Base-by-base conservation (phyloP, 441 rosid genomes). In the Pelargonium fulgidum region DNA sequence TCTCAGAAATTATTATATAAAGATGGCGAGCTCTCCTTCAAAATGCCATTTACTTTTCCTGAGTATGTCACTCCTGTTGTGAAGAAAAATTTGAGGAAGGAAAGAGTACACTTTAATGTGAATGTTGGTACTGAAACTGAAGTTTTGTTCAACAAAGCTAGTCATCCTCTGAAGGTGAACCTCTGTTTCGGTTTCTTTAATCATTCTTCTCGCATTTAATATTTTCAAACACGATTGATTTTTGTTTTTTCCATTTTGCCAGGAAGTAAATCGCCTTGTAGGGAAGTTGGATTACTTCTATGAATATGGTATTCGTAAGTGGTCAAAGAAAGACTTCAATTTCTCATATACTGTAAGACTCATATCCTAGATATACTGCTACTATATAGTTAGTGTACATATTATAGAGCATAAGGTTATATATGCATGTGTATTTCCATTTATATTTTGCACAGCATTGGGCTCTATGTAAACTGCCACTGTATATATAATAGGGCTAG, bases 91-190 rank as follows among this genome's bases (percentile, higher is more conserved):
- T 79, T 90, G 0, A 95, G 84, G 70, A 90, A 81, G 62, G 97
- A 95, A 69, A 95, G 80, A 85, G 87, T 95, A 64, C 72, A 72
- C 59, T 75, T 95, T 82, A 92, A 82, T 81, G 88, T 90, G 73
- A 85, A 86, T 67, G 77, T 86, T 71, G 85, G 89, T 70, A 80
- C 82, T 63, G 93, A 82, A 71, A 77, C 82, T 58, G 93, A 87
- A 78, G 78, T 95, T 78, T 75, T 87, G 61, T 88, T 89, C 81
- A 86, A 87, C 79, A 77, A 81, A 12, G 82, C 86, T 33, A 91
- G 93, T 81, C 98, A 95, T 83, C 97, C 85, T 36, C 73, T 95
- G 65, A 88, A 95, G 99, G 99, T 65, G 16, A 59, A 59, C 42
- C 4, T 44, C 13, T 1, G 50, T 66, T 4, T 12, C 4, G 24